Evolutionary conservation across 179 eudicot genomes (phyloP).

Genomic region (Amaranthus tricolor): DNA sequence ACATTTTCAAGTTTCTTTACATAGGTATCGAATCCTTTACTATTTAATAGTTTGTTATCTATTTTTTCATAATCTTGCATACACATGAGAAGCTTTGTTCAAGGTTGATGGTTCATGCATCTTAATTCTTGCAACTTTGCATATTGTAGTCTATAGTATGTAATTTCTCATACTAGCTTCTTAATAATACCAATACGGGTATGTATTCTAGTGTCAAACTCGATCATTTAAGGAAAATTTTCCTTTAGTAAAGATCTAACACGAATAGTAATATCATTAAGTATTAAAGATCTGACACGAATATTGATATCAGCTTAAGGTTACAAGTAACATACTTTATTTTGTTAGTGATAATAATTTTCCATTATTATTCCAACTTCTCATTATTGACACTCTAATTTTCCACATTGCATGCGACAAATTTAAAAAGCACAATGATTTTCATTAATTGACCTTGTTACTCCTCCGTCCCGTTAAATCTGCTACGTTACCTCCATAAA

Average conservation of each 20-base stretch:
- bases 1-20: slow-evolving; percentile 7
- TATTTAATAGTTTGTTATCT: no score
- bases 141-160: no score
- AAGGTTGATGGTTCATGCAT: no score
- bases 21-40: slow-evolving; percentile 1
- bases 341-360: not conserved
- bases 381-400: not conserved
- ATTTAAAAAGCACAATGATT: no score
- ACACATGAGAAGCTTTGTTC: no score
- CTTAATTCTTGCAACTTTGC: not conserved
- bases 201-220: not conserved
- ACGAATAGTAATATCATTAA: no score
- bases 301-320: not conserved
- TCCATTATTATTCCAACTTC: not conserved
- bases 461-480: no score
- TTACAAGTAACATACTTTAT: not conserved
- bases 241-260: not conserved
- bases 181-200: not conserved
- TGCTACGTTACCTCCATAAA: no score
- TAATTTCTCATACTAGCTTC: not conserved
- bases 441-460: no score
- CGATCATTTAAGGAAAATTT: not conserved
- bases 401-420: not conserved
- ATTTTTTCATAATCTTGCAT: no score
- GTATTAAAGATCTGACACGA: not conserved